Percentiles rank a stretch among this genome's conserved stretches.
phyloP scores from a whole-genome alignment of 2,329 filamentous ascomycete species.

The Sarocladiaceae sp. region DNA sequence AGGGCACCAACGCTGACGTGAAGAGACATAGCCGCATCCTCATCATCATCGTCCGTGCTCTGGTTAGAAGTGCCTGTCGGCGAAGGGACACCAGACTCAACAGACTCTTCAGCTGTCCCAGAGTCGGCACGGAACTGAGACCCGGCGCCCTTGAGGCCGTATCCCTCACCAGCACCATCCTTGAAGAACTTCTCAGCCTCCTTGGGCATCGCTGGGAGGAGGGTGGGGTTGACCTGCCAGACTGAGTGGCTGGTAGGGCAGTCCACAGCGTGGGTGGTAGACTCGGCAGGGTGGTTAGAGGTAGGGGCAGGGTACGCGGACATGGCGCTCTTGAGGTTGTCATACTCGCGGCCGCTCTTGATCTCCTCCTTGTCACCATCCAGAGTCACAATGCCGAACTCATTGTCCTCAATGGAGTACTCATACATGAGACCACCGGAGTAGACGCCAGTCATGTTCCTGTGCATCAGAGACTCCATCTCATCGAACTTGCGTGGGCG shows the following conservation, averaged over 20 bases:
- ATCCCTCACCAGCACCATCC: constrained; percentile 45
- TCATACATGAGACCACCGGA: constrained; percentile 96
- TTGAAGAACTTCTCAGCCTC: constrained; percentile 47
- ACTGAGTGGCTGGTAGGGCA: constrained; percentile 43
- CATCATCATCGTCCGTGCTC: constrained; percentile 16
- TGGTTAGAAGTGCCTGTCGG: constrained; percentile 17
- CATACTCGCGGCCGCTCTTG: constrained; percentile 55
- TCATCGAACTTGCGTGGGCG: constrained; percentile 71
- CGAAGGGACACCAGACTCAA: constrained; percentile 25
- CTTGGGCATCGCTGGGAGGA: constrained; percentile 45
- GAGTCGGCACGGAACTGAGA: constrained; percentile 46
- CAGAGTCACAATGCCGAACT: constrained; percentile 74
- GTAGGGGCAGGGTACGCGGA: constrained; percentile 42
- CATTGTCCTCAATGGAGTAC: constrained; percentile 73
- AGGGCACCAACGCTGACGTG: constrained; percentile 25
- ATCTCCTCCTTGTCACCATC: constrained; percentile 39
- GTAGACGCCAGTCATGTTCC: constrained; percentile 82
- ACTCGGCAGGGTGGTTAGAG: constrained; percentile 38
- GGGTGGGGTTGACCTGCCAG: constrained; percentile 46
- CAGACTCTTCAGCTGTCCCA: constrained; percentile 39
- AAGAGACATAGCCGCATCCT: constrained; percentile 24
- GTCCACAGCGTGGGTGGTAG: constrained; percentile 36
- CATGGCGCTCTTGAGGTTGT: constrained; percentile 42
- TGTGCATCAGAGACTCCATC: constrained; percentile 70
- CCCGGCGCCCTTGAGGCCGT: constrained; percentile 45